Conservation (phyloP, 176 grass and related monocot species). For the Phoenix roebelenii region DNA sequence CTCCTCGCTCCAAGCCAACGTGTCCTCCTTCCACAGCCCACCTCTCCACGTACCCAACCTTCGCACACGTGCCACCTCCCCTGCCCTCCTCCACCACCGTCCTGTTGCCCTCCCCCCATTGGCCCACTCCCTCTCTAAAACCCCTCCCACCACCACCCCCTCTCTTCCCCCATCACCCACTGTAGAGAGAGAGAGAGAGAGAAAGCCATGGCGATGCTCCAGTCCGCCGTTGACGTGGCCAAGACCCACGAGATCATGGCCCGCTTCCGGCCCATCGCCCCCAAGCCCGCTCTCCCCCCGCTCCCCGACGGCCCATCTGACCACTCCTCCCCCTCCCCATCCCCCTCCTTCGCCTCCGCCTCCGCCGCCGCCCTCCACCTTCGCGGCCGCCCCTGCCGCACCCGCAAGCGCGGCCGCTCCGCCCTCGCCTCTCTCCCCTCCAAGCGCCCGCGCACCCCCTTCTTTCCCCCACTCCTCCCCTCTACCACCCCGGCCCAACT, state of each 20-base stretch:
- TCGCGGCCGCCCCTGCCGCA: slow-evolving; percentile 52
- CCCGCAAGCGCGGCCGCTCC: slow-evolving; percentile 49
- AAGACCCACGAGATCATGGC: slow-evolving; percentile 96
- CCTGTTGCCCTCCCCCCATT: slow-evolving; percentile 70
- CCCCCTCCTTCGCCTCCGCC: slow-evolving; percentile 24
- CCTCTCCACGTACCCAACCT: slow-evolving; percentile 71
- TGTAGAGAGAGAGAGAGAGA: too few species aligned
- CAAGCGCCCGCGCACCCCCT: slow-evolving; percentile 34
- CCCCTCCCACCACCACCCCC: slow-evolving; percentile 5
- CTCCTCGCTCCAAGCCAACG: slow-evolving; percentile 32
- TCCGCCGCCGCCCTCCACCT: slow-evolving; percentile 28
- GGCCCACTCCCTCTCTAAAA: slow-evolving; percentile 48
- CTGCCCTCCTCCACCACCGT: slow-evolving; percentile 11
- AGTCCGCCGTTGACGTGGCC: slow-evolving; percentile 45
- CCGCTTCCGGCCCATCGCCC: slow-evolving; percentile 86
- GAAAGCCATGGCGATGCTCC: slow-evolving; percentile 39
- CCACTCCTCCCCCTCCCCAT: slow-evolving; percentile 11
- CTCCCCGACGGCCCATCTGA: slow-evolving; percentile 11
- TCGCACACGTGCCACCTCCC: slow-evolving; percentile 46
- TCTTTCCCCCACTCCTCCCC: slow-evolving; percentile 27
- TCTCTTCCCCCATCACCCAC: background rate
- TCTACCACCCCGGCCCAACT: slow-evolving; percentile 11
- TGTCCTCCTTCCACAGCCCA: slow-evolving; percentile 47
- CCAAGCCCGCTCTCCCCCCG: slow-evolving; percentile 41
- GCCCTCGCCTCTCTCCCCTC: slow-evolving; percentile 7